Evolutionary conservation across 345 rosid genomes (phyloP).

Genomic region (Arabis hirsuta): DNA sequence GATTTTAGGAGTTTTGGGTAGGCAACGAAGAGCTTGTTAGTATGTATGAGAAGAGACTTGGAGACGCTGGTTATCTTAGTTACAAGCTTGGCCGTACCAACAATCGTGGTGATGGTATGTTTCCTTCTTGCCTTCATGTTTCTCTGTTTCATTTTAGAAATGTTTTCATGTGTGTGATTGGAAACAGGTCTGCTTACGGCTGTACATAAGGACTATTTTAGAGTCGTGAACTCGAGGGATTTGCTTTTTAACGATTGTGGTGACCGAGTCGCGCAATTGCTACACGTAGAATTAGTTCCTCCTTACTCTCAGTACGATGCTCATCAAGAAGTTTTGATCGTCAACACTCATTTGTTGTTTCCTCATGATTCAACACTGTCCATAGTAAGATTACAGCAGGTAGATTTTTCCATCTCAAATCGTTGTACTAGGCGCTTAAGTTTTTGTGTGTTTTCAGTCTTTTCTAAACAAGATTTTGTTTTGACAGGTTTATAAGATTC

Average conservation of each 20-base stretch:
- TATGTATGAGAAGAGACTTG: constrained; percentile 81
- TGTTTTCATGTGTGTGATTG: background rate
- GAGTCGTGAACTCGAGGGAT: constrained; percentile 71
- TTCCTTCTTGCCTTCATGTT: background rate
- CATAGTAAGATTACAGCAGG: constrained; percentile 79
- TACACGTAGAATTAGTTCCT: constrained; percentile 62
- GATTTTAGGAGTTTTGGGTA: constrained; percentile 84
- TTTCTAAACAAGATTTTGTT: constrained; percentile 1
- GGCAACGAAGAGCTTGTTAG: constrained; percentile 87
- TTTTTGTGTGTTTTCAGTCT: background rate
- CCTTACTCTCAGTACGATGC: constrained; percentile 53
- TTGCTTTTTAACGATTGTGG: constrained; percentile 76
- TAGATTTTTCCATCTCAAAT: background rate
- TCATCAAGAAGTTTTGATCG: constrained; percentile 68
- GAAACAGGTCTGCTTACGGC: constrained; percentile 77
- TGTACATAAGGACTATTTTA: constrained; percentile 72
- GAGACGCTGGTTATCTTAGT: constrained; percentile 80
- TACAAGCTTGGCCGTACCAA: constrained; percentile 88
- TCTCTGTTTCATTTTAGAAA: no score
- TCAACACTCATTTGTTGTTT: constrained; percentile 90
- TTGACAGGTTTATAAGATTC: constrained; percentile 78
- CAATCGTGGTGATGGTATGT: constrained; percentile 90
- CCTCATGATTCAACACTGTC: constrained; percentile 87
- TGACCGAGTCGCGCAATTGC: constrained; percentile 76
- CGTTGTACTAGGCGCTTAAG: background rate